Evolutionary conservation across 2,329 filamentous ascomycete species (phyloP), one percentile per base, ranked within the genome.

Genomic region (Fusarium austroafricanum): DNA sequence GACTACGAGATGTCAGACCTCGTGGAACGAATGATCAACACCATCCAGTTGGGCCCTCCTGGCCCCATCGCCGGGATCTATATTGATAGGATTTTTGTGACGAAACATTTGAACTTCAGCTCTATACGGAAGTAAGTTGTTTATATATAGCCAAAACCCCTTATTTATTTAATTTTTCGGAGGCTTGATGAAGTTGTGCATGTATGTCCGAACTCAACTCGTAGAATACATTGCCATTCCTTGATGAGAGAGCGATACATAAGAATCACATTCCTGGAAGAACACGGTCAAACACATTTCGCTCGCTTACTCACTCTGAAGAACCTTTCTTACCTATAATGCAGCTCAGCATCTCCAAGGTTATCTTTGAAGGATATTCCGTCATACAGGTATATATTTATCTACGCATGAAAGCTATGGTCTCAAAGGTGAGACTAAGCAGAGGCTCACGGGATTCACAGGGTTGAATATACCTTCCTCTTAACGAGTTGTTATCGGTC

Each of bases 1-100:
- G 21, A 46, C 31, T 46, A 18, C 18, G 18, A 55, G 21, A 64
- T 45, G 29, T 33, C 35, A 23, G 38, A 64, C 18, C 33, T 45
- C 39, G 42, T 47, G 44, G 67, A 39, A 46, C 42, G 50, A 51
- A 56, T 29, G 23, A 42, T 44, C 46, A 65, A 65, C 60, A 42
- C 20, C 46, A 49, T 35, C 39, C 21, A 42, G 49, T 40, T 55
- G 38, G 38, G 43, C 49, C 45, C 55, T 47, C 42, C 61, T 68
- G 61, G 62, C 65, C 55, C 65, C 65, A 68, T 61, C 31, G 42
- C 55, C 47, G 51, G 61, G 55, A 45, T 49, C n/a, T 29, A 10
- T 39, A 23, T 18, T 45, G 37, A 45, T 26, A 10, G 17, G 28
- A 3, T 10, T 44, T 43, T 47, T 47, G n/a, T 39, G 40, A 43